phyloP scores from a whole-genome alignment of 2,329 filamentous ascomycete species.

The Fusarium drepaniforme region DNA sequence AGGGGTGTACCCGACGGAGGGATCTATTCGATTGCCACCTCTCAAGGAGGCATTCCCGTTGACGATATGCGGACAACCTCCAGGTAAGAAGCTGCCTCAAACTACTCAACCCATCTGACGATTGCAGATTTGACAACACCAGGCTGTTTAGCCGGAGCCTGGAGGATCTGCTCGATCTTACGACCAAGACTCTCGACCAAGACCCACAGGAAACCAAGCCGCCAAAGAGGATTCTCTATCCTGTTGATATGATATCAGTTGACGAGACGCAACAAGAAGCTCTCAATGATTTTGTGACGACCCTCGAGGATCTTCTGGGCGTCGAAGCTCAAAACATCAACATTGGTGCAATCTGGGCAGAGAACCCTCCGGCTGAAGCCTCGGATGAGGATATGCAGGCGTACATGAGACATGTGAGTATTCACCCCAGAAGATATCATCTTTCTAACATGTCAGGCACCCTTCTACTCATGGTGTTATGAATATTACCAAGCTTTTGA shows the following conservation, averaged over 20 bases:
- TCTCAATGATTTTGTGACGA: slow-evolving; percentile 38
- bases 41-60: slow-evolving; percentile 23
- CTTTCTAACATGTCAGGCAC: slow-evolving; percentile 41
- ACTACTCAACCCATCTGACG: neutral
- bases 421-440: neutral
- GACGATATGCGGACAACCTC: slow-evolving; percentile 30
- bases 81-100: slow-evolving; percentile 32
- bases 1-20: slow-evolving; percentile 43
- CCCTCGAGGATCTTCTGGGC: slow-evolving; percentile 37
- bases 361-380: slow-evolving; percentile 13
- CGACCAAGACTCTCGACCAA: neutral
- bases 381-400: slow-evolving; percentile 29
- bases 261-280: slow-evolving; percentile 22
- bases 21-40: slow-evolving; percentile 46
- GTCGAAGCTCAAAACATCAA: slow-evolving; percentile 25
- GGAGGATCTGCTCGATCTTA: slow-evolving; percentile 38
- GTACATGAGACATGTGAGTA: slow-evolving; percentile 48
- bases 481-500: slow-evolving; percentile 49
- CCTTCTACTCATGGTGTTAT: slow-evolving; percentile 48
- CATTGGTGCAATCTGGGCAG: slow-evolving; percentile 37
- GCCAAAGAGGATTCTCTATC: slow-evolving; percentile 42
- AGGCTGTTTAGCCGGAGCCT: slow-evolving; percentile 44
- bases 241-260: slow-evolving; percentile 35
- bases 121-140: slow-evolving; percentile 33
- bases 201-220: neutral